These are phyloP conservation scores for Rhizopogon rudus DNA, from an alignment of 768 basidiomycete genomes.

Conservation along the genomic window DNA sequence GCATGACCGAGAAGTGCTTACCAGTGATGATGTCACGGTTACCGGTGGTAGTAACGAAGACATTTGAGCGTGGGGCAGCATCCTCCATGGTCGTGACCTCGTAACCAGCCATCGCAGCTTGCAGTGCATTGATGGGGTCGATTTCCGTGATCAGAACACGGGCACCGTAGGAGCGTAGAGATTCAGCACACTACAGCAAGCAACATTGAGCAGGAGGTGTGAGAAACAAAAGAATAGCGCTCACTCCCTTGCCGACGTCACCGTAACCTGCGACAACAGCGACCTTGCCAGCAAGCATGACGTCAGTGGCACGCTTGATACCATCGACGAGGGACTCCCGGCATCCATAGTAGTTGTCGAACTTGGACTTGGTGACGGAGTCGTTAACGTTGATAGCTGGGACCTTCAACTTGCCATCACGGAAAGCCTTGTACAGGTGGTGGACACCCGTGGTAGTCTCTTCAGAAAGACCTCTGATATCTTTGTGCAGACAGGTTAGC, in stretches of 20 bases:
- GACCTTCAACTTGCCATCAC: conserved; percentile 92
- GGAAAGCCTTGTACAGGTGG: conserved; percentile 97
- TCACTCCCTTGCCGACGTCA: conserved; percentile 97
- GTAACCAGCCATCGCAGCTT: conserved; percentile 99
- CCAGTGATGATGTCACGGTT: conserved; percentile 96
- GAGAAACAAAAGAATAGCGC: conserved; percentile 27
- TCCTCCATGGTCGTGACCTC: conserved; percentile 99
- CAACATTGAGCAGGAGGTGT: conserved; percentile 1
- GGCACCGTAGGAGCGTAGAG: conserved; percentile 94
- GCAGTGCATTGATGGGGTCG: conserved; percentile 99
- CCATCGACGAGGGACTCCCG: conserved; percentile 99
- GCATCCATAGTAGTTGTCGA: conserved; percentile 98
- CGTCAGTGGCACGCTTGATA: conserved; percentile 99
- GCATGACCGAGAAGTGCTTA: conserved; percentile 91
- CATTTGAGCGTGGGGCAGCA: conserved; percentile 79
- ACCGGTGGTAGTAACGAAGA: conserved; percentile 98
- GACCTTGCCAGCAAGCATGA: conserved; percentile 99
- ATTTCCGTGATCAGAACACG: conserved; percentile 97
- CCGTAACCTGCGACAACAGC: conserved; percentile 98
- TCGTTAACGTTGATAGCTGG: conserved; percentile 99
- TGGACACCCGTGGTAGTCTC: conserved; percentile 99
- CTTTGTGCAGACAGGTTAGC: conserved; percentile 31
- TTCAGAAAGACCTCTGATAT: conserved; percentile 91
- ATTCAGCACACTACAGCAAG: conserved; percentile 82
- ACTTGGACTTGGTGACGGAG: conserved; percentile 99